Evolutionary conservation across 169 alveolate genomes (phyloP), one percentile per base, ranked within the genome.

Genomic region (Plasmodium yoelii): DNA sequence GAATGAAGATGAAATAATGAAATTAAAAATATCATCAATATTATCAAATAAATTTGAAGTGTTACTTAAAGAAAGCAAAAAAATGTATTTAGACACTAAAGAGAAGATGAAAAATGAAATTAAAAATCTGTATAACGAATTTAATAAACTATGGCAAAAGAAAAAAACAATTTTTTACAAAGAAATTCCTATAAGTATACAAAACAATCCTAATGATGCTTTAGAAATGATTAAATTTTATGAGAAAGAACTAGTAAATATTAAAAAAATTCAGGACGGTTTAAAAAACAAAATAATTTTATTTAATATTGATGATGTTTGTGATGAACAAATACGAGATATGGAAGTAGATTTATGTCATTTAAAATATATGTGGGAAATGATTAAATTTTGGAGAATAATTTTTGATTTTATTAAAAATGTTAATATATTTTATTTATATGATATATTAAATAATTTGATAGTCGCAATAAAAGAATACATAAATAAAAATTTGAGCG

Each of bases 31-130:
- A 19, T 69, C 87, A 12, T 68, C 84, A 47, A 86, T 22, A 22
- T 63, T 86, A 72, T 86, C 87, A 6, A 59, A 47, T n/a, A 86
- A 70, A 60, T 86, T 86, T 71, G 74, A 69, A 86, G 47, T 73
- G 2, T 44, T 86, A 34, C 57, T 86, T 51, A 44, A 70, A 26
- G 87, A 86, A 63, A 86, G 91, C 46, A 86, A 73, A 86, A 71
- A 44, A 28, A 68, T 86, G 65, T 86, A 86, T 57, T 72, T 86
- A 72, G 91, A 86, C 44, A 60, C 87, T 24, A 86, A 86, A 15
- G 91, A 86, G 71, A 86, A 70, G 59, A 86, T 86, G 91, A 86
- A 86, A 60, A 86, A 68, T 34, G 91, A 86, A 86, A 60, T 86
- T 57, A 86, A 86, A 69, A 86, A 86, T 57, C 47, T 75, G 6